Percentiles rank a stretch among this genome's conserved stretches.
These are phyloP conservation scores for Botrytis cinerea DNA, from an alignment of 2,329 filamentous ascomycete species.

Conservation along the genomic window DNA sequence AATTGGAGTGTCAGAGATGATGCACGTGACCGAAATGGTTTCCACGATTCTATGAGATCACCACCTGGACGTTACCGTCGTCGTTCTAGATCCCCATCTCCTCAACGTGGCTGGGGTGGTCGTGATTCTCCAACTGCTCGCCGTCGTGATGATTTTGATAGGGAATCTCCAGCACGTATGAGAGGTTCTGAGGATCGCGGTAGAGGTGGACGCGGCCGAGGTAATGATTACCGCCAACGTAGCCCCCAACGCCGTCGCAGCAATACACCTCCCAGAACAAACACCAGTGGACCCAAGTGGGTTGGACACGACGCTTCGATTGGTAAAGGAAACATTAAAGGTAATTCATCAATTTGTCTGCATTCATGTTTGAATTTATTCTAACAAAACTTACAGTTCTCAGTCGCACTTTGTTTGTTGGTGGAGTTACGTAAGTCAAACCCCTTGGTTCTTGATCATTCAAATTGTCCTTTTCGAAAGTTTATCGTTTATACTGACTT, in stretches of 20 bases:
- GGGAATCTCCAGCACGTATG: conserved; percentile 64
- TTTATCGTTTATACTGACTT: conserved; percentile 36
- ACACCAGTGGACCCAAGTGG: conserved; percentile 64
- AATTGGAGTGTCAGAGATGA: conserved; percentile 47
- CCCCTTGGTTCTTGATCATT: neutral
- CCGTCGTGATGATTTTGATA: conserved; percentile 61
- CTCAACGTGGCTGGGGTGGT: conserved; percentile 70
- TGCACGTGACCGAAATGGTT: conserved; percentile 57
- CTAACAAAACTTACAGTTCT: conserved; percentile 57
- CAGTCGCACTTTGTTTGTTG: conserved; percentile 94
- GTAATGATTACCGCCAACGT: conserved; percentile 80
- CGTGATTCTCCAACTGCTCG: conserved; percentile 55
- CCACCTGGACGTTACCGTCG: conserved; percentile 57
- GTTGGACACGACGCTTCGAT: conserved; percentile 77
- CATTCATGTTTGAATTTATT: conserved; percentile 19
- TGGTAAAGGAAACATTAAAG: conserved; percentile 76
- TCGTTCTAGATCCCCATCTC: conserved; percentile 78
- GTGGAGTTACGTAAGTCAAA: conserved; percentile 78
- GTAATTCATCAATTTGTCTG: conserved; percentile 42
- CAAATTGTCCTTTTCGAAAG: conserved; percentile 22
- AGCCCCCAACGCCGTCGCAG: conserved; percentile 74
- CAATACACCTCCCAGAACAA: conserved; percentile 53
- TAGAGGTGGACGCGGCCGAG: conserved; percentile 53
- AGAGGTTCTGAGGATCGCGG: conserved; percentile 56
- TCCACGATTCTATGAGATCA: conserved; percentile 57